Evolutionary conservation across 345 rosid genomes (phyloP).

Genomic region (Pseudoturritis turrita): DNA sequence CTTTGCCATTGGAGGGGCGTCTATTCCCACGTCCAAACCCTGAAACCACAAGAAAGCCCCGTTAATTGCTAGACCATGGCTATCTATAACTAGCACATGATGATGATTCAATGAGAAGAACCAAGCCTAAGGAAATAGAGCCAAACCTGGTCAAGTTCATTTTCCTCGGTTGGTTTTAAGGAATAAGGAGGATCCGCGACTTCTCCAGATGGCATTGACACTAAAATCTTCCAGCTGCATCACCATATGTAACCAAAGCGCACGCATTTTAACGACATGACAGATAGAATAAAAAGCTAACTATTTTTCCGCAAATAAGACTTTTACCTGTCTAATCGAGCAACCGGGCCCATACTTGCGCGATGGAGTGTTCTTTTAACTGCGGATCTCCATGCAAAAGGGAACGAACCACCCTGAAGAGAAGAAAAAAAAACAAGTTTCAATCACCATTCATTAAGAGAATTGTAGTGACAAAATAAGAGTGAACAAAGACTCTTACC

Average conservation of each 20-base stretch:
- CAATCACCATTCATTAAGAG: conserved; percentile 13
- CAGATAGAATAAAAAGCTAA: not conserved
- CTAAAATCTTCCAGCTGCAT: conserved; percentile 73
- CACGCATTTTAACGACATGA: not conserved
- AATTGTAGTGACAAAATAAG: not conserved
- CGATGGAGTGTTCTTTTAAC: conserved; percentile 68
- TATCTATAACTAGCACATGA: not conserved
- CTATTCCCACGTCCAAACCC: conserved; percentile 58
- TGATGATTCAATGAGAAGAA: conserved; percentile 2
- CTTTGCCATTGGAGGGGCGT: conserved; percentile 50
- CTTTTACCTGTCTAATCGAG: conserved; percentile 71
- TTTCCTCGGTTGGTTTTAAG: conserved; percentile 56
- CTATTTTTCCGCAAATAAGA: not conserved
- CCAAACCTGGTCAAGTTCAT: conserved; percentile 61
- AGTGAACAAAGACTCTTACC: conserved; percentile 47
- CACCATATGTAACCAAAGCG: not conserved
- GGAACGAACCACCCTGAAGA: conserved; percentile 92
- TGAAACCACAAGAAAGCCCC: conserved; percentile 30
- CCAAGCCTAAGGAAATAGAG: not conserved
- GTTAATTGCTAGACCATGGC: not conserved
- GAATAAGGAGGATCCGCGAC: conserved; percentile 76
- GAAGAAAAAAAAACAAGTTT: not conserved
- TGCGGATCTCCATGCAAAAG: conserved; percentile 94
- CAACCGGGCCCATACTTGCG: conserved; percentile 53
- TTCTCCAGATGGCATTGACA: conserved; percentile 73